Percentiles rank a stretch among this genome's conserved stretches.
These are phyloP conservation scores for Colletotrichum destructivum DNA, from an alignment of 2,329 filamentous ascomycete species.

Conservation along the genomic window DNA sequence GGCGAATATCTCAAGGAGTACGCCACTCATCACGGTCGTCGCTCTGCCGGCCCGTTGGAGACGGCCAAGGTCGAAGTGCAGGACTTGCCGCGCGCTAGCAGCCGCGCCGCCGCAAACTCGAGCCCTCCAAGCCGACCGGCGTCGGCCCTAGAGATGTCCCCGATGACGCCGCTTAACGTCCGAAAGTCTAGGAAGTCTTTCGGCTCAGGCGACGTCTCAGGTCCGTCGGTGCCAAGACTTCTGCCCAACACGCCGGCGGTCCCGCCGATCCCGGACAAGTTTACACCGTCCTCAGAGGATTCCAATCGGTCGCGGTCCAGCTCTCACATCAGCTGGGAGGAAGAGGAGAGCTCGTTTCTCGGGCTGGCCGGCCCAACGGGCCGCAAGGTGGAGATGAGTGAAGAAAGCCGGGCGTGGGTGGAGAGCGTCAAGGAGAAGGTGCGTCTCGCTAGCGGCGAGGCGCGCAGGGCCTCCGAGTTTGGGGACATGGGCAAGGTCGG, in stretches of 20 bases:
- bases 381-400: constrained; percentile 76
- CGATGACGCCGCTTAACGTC: constrained; percentile 66
- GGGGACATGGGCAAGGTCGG: constrained; percentile 81
- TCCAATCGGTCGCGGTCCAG: constrained; percentile 66
- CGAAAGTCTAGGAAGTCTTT: constrained; percentile 68
- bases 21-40: constrained; percentile 90
- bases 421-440: constrained; percentile 88
- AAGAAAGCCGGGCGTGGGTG: constrained; percentile 84
- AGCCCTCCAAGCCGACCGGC: constrained; percentile 55
- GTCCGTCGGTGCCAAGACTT: constrained; percentile 45
- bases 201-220: constrained; percentile 51
- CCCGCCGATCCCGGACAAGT: constrained; percentile 50
- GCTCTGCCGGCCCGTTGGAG: constrained; percentile 62
- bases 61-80: constrained; percentile 71
- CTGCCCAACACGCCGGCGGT: constrained; percentile 62
- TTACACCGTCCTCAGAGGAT: constrained; percentile 61
- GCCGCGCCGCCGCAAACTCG: constrained; percentile 46
- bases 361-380: constrained; percentile 80
- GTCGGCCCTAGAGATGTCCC: constrained; percentile 55
- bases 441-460: constrained; percentile 76
- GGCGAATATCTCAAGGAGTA: constrained; percentile 96
- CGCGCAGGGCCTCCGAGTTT: constrained; percentile 63
- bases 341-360: constrained; percentile 72
- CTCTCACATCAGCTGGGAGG: constrained; percentile 70
- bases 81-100: constrained; percentile 57